phyloP scores from a whole-genome alignment of 2,329 filamentous ascomycete species.

The Neoascochyta sp. region DNA sequence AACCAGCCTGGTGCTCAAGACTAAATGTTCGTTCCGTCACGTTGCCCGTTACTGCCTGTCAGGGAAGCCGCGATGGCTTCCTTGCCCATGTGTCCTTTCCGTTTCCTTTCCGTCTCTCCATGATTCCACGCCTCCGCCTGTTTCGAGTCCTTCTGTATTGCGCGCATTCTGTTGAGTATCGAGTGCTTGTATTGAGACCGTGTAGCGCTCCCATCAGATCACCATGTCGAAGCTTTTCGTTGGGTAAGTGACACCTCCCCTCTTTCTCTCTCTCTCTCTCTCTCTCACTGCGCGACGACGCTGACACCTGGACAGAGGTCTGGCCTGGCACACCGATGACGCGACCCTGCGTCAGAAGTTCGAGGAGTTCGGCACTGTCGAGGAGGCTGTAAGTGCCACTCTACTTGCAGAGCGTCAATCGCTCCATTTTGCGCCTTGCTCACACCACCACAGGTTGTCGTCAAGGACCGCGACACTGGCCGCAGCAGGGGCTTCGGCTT shows the following conservation, averaged over 20 bases:
- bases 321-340: slow-evolving; percentile 98
- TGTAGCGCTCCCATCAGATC: slow-evolving; percentile 36
- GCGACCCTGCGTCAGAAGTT: slow-evolving; percentile 83
- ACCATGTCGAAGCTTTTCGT: slow-evolving; percentile 93
- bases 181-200: slow-evolving; percentile 41
- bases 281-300: not conserved
- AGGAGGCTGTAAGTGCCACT: slow-evolving; percentile 79
- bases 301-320: slow-evolving; percentile 62
- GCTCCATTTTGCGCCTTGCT: slow-evolving; percentile 8
- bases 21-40: slow-evolving; percentile 42
- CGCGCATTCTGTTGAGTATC: slow-evolving; percentile 20
- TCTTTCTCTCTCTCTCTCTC: too few species aligned
- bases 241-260: slow-evolving; percentile 61
- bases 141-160: slow-evolving; percentile 28
- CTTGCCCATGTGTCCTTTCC: slow-evolving; percentile 20
- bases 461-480: slow-evolving; percentile 95
- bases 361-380: slow-evolving; percentile 82
- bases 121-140: slow-evolving; percentile 15
- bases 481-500: slow-evolving; percentile 97
- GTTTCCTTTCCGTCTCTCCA: slow-evolving; percentile 14
- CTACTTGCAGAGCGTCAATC: slow-evolving; percentile 1
- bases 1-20: slow-evolving; percentile 29
- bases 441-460: slow-evolving; percentile 67
- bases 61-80: slow-evolving; percentile 29
- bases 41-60: slow-evolving; percentile 31